Conservation (phyloP, 306 rosid genomes). For the Lotus japonicus region DNA sequence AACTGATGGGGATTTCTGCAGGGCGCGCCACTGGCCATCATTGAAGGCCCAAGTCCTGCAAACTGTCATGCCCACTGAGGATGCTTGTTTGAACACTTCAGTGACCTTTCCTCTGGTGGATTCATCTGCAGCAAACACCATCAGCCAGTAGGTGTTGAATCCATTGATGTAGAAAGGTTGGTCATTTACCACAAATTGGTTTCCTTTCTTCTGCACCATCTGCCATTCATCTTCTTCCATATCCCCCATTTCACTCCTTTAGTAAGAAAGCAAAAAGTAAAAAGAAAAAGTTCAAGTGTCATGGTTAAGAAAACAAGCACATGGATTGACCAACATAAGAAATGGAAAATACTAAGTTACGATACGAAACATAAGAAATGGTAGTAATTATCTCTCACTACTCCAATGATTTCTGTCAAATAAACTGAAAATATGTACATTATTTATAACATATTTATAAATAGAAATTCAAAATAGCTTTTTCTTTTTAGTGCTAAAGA, state of each 20-base stretch:
- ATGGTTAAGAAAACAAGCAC: not conserved
- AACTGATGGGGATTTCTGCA: constrained; percentile 76
- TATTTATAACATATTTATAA: no score
- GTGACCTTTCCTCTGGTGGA: constrained; percentile 85
- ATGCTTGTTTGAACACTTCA: constrained; percentile 68
- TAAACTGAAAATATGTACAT: no score
- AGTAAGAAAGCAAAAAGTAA: not conserved
- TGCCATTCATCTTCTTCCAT: constrained; percentile 49
- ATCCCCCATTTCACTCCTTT: constrained; percentile 32
- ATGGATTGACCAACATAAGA: no score
- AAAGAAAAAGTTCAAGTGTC: not conserved
- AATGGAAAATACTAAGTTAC: no score
- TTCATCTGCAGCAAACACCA: constrained; percentile 85
- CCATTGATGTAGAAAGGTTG: constrained; percentile 89
- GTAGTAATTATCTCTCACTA: no score
- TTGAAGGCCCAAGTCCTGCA: constrained; percentile 97
- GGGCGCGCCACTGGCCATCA: constrained; percentile 92
- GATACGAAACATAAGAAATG: no score
- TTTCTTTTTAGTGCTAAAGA: no score
- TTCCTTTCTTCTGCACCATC: constrained; percentile 79
- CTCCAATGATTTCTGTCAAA: no score
- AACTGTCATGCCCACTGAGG: constrained; percentile 74
- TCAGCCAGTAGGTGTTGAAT: constrained; percentile 92
- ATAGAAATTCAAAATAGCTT: no score
- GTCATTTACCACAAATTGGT: constrained; percentile 71